A percentile compares a stretch with the other conserved stretches of the same genome.
Evolutionary conservation across 2,329 filamentous ascomycete genomes (phyloP).

Genomic region (Cordyceps javanica): DNA sequence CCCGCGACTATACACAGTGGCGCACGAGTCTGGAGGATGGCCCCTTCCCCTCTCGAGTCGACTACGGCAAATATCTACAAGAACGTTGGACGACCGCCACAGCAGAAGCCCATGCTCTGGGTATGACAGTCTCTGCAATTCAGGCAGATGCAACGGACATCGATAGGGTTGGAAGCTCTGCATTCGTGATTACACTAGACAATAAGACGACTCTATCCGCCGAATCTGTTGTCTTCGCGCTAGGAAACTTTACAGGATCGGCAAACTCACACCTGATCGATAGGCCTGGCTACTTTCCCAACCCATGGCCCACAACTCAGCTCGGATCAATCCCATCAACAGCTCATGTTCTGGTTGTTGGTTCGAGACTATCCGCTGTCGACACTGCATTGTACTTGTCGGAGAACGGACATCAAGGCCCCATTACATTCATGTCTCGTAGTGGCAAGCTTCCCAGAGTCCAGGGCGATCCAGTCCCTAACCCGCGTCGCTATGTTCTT

Average conservation of each 20-base stretch:
- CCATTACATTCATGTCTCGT: constrained; percentile 13
- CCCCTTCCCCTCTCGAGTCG: constrained; percentile 9
- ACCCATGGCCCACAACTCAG: constrained; percentile 11
- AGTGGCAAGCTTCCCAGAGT: constrained; percentile 9
- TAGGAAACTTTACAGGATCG: constrained; percentile 8
- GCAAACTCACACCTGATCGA: constrained; percentile 5
- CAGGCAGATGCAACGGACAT: not conserved
- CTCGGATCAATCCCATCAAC: not conserved
- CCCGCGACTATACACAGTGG: constrained; percentile 12
- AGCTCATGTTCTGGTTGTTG: constrained; percentile 4
- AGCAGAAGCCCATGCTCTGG: not conserved
- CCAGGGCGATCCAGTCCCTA: constrained; percentile 4
- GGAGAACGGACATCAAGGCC: constrained; percentile 4
- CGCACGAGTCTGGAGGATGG: constrained; percentile 3
- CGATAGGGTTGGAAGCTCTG: not conserved
- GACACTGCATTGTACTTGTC: constrained; percentile 8
- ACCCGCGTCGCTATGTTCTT: constrained; percentile 4
- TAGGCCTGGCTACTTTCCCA: constrained; percentile 6
- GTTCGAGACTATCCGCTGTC: constrained; percentile 6
- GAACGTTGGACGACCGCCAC: not conserved
- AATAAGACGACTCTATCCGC: not conserved
- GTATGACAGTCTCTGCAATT: not conserved
- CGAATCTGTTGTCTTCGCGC: not conserved
- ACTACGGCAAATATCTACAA: constrained; percentile 8
- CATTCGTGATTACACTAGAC: not conserved